These are phyloP conservation scores for Diaporthe destruens DNA, from an alignment of 2,329 filamentous ascomycete genomes.

Conservation along the genomic window DNA sequence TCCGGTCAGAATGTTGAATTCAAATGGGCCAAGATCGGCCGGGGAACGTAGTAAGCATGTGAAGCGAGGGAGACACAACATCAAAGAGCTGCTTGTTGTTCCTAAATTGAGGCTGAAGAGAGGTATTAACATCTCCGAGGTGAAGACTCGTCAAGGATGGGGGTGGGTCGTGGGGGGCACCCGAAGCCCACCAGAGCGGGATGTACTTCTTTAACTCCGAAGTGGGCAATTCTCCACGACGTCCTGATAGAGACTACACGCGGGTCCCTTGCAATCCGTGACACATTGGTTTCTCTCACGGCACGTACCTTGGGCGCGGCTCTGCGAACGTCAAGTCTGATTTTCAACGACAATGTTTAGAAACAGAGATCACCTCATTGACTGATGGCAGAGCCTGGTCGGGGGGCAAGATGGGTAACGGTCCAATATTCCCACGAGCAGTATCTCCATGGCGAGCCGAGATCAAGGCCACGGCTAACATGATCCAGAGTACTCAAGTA, in stretches of 20 bases:
- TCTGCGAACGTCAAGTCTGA: constrained; percentile 6
- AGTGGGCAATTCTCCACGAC: rapidly evolving
- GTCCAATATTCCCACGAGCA: neutral
- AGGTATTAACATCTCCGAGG: constrained; percentile 34
- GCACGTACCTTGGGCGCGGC: constrained; percentile 16
- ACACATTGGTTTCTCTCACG: constrained; percentile 37
- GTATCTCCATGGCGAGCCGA: neutral
- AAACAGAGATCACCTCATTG: neutral
- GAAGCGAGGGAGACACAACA: constrained; percentile 5
- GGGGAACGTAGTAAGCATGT: constrained; percentile 1
- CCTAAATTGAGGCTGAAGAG: constrained; percentile 26
- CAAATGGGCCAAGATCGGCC: neutral
- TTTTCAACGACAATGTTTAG: constrained; percentile 31
- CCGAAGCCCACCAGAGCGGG: constrained; percentile 5
- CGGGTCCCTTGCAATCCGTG: constrained; percentile 33
- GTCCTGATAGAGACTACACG: neutral
- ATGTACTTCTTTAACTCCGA: neutral
- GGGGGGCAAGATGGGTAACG: constrained; percentile 7
- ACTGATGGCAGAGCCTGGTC: neutral
- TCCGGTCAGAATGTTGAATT: neutral
- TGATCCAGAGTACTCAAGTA: neutral
- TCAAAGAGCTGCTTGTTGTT: neutral
- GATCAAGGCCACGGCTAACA: constrained; percentile 5
- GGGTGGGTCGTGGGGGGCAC: constrained; percentile 22
- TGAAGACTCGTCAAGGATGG: neutral